Conservation (phyloP, 225 moss, liverwort and hornwort genomes). For the Rhytidiadelphus loreus region DNA sequence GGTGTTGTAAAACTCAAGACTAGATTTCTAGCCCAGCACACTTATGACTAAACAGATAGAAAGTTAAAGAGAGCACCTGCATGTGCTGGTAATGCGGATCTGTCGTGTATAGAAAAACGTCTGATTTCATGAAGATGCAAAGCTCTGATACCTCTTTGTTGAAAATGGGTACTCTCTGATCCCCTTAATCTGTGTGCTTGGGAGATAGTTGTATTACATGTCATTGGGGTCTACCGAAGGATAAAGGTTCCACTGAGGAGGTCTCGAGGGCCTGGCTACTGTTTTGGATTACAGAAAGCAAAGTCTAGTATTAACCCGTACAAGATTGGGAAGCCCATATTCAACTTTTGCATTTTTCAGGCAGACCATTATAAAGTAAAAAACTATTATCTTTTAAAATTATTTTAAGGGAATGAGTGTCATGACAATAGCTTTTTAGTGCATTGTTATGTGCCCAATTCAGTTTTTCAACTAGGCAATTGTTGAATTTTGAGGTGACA, state of each 20-base stretch:
- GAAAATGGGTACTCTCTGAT: background rate
- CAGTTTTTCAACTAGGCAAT: background rate
- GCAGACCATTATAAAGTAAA: background rate
- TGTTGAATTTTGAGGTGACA: background rate
- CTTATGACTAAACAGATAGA: background rate
- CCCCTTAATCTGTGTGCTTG: background rate
- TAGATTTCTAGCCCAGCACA: background rate
- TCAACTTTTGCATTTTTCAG: fast-evolving
- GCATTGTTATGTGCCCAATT: background rate
- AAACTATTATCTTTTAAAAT: background rate
- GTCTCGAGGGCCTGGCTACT: fast-evolving
- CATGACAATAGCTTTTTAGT: background rate
- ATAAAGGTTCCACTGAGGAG: background rate
- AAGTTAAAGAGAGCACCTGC: constrained; percentile 18
- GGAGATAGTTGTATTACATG: background rate
- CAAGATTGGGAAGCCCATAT: background rate
- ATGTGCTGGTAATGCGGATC: background rate
- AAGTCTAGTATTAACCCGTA: background rate
- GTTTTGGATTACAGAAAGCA: background rate
- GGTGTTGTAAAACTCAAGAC: background rate
- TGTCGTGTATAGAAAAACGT: background rate
- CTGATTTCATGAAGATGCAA: background rate
- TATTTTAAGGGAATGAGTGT: background rate
- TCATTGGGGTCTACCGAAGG: fast-evolving
- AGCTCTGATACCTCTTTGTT: background rate